Conservation (phyloP, 176 grass and related monocot species). For the sorghum (Sorghum bicolor) region DNA sequence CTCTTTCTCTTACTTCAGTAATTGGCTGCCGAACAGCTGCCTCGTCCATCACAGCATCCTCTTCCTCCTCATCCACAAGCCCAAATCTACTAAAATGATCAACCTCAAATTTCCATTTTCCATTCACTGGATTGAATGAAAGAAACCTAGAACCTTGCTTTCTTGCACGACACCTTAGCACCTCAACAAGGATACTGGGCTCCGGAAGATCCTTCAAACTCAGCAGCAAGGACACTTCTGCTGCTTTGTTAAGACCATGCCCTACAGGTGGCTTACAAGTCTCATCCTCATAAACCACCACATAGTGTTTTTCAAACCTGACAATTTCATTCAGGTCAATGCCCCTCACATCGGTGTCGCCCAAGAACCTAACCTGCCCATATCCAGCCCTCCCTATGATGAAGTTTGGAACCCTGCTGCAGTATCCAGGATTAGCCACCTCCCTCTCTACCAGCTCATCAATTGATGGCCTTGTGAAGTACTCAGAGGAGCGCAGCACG, state of each 20-base stretch:
- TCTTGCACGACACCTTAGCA: constrained; percentile 28
- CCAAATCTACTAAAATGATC: constrained; percentile 98
- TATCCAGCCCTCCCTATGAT: constrained; percentile 59
- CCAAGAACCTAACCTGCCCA: constrained; percentile 54
- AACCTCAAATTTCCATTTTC: constrained; percentile 80
- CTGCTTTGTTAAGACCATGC: constrained; percentile 82
- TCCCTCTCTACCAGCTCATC: constrained; percentile 63
- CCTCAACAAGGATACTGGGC: constrained; percentile 23
- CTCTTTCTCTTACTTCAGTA: constrained; percentile 58
- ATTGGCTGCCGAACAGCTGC: constrained; percentile 35
- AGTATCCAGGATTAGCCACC: constrained; percentile 63
- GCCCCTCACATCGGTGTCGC: constrained; percentile 66
- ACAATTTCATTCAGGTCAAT: constrained; percentile 69
- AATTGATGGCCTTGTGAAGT: constrained; percentile 72
- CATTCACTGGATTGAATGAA: constrained; percentile 59
- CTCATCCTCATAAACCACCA: constrained; percentile 70
- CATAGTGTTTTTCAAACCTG: constrained; percentile 57
- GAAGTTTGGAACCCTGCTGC: constrained; percentile 63
- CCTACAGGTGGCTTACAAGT: constrained; percentile 60
- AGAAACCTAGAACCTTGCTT: constrained; percentile 86
- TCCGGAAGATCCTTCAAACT: constrained; percentile 20
- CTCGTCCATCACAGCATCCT: constrained; percentile 70
- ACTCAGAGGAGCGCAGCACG: constrained; percentile 52
- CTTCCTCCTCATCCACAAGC: constrained; percentile 79
- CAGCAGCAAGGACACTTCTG: constrained; percentile 75